Base-by-base conservation (phyloP, 257 asterid genomes). In the Leonotis leonurus region DNA sequence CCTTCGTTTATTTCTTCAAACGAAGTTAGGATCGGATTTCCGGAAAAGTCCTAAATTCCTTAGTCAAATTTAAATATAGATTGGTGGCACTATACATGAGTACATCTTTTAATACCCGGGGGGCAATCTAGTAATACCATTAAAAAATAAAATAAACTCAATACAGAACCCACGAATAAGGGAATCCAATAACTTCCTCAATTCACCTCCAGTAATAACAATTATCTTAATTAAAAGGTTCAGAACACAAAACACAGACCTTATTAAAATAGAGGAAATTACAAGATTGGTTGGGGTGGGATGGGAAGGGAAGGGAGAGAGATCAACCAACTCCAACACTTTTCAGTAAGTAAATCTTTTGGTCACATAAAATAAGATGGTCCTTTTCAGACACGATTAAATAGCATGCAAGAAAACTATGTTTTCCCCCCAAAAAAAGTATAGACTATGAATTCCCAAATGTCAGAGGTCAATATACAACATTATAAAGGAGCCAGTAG, bases 281-380 rank as follows among this genome's bases (percentile, higher is more conserved):
- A 41, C 48, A 40, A 40, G 17, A 41, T n/a, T n/a, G n/a, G n/a
- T n/a, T n/a, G n/a, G n/a, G n/a, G 40, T 8, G 40, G 10, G 39
- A 33, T 0, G 9, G 4, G 33, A 29, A 8, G 8, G 37, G 10
- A 4, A 43, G 49, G 17, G 24, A 43, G 51, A 44, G 33, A 25
- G 53, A 12, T 22, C 36, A 51, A 55, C 60, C 70, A 55, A 63
- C 66, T 56, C 75, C 66, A 60, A 33, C 44, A 70, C 40, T n/a
- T 12, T 14, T 33, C 45, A 41, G 3, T 5, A 46, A 45, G 6
- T 41, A 56, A 24, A 57, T 35, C 14, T 30, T 55, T 55, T 12
- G 16, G 3, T 26, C 16, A 22, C 2, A n/a, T n/a, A 24, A 58
- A 30, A 30, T 6, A 35, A 35, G 1, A 35, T 35, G 40, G 2